Evolutionary conservation across 2,329 filamentous ascomycete genomes (phyloP).

Genomic region (Alternaria burnsii): DNA sequence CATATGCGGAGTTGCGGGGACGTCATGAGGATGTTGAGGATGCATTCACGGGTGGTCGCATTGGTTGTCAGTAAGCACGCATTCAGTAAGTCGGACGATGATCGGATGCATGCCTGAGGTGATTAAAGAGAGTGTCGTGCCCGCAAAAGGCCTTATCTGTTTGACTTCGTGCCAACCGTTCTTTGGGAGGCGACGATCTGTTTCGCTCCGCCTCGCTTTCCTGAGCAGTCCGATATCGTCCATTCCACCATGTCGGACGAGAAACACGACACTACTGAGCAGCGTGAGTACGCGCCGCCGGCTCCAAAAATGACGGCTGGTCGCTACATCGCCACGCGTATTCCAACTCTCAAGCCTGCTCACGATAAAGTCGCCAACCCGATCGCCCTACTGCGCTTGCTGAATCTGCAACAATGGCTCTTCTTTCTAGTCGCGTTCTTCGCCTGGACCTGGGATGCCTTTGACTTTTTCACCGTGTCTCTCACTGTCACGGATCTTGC

Average conservation of each 20-base stretch:
- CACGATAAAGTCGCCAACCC: constrained; percentile 65
- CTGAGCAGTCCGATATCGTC: background rate
- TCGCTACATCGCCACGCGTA: constrained; percentile 62
- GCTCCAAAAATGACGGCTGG: constrained; percentile 40
- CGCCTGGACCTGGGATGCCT: constrained; percentile 61
- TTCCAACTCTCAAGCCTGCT: constrained; percentile 64
- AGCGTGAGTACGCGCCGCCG: constrained; percentile 25
- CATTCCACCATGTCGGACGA: constrained; percentile 30
- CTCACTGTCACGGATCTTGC: constrained; percentile 64
- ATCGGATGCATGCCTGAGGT: constrained; percentile 1
- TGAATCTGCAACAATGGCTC: constrained; percentile 67
- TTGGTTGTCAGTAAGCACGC: background rate
- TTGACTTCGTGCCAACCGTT: background rate
- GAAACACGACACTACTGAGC: constrained; percentile 24
- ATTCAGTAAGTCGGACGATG: background rate
- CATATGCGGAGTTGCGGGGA: constrained; percentile 21
- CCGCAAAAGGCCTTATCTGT: background rate
- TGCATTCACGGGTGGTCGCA: constrained; percentile 14
- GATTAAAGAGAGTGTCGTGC: constrained; percentile 6
- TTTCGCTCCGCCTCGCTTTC: background rate
- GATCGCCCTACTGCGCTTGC: constrained; percentile 58
- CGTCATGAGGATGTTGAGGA: constrained; percentile 18
- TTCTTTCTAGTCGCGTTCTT: constrained; percentile 61
- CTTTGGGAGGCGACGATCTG: background rate
- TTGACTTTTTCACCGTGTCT: constrained; percentile 71